Base-by-base conservation (phyloP, 2,329 filamentous ascomycete species). In the Capronia epimyces region DNA sequence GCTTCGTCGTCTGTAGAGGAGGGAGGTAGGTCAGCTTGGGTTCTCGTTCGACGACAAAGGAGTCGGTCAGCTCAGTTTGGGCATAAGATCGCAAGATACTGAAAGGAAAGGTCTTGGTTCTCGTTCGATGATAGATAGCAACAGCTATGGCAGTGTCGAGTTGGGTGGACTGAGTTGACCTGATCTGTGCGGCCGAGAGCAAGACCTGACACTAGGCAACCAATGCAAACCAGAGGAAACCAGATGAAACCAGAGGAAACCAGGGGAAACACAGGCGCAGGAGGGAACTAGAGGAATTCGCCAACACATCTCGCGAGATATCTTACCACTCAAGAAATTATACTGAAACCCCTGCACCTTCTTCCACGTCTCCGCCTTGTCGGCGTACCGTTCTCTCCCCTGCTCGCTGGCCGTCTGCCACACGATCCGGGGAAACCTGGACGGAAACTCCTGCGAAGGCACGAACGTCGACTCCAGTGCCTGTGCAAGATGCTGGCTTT, bases 1-100 rank as follows among this genome's bases (percentile, higher is more conserved):
- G 83, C 81, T 58, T 85, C 87, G 60, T 74, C 72, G 57, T 87
- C 84, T 1, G 16, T 10, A 40, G 3, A 21, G 13, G 7, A n/a
- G 16, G 24, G n/a, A 37, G n/a, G n/a, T n/a, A 37, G 12, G 12
- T 27, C 13, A 44, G 43, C 12, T 46, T 24, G 10, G 29, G 24
- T 3, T n/a, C 18, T 46, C 9, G n/a, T 2, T 31, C 12, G 21
- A 16, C 12, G 8, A 39, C n/a, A n/a, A n/a, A n/a, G n/a, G n/a
- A n/a, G n/a, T n/a, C n/a, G n/a, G n/a, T n/a, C n/a, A n/a, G n/a
- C n/a, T n/a, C n/a, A n/a, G n/a, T n/a, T n/a, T n/a, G n/a, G n/a
- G n/a, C n/a, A n/a, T n/a, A n/a, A n/a, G n/a, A n/a, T n/a, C n/a
- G n/a, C n/a, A n/a, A n/a, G n/a, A n/a, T n/a, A n/a, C n/a, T n/a